These are phyloP conservation scores for Warburgia ugandensis DNA, from an alignment of 164 flowering plant genomes.

Conservation along the genomic window DNA sequence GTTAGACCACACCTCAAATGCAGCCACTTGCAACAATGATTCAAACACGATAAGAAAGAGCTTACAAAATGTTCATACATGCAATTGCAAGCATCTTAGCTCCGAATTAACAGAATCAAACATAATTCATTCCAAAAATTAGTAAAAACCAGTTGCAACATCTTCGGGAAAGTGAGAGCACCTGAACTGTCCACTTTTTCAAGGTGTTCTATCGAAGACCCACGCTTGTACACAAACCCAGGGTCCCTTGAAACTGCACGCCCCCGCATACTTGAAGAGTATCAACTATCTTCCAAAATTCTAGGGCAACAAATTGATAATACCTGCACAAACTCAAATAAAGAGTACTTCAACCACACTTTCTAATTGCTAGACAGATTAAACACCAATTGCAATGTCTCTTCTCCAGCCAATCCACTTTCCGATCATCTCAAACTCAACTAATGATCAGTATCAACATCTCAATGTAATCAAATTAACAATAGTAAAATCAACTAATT, in stretches of 20 bases:
- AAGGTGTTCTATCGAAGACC: slow-evolving; percentile 36
- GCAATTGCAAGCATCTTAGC: not conserved
- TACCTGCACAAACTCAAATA: too few relatives aligned
- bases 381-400: too few relatives aligned
- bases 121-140: not conserved
- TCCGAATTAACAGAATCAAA: not conserved
- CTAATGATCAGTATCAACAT: too few relatives aligned
- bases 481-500: too few relatives aligned
- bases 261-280: slow-evolving; percentile 32
- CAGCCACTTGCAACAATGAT: not conserved
- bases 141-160: not conserved
- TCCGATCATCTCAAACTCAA: too few relatives aligned
- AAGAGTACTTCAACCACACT: too few relatives aligned
- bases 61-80: not conserved
- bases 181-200: slow-evolving; percentile 44
- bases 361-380: too few relatives aligned
- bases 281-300: too few relatives aligned
- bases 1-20: not conserved
- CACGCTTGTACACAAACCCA: slow-evolving; percentile 37
- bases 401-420: too few relatives aligned
- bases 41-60: not conserved
- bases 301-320: too few relatives aligned
- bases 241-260: slow-evolving; percentile 34
- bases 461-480: too few relatives aligned
- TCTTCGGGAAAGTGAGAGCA: slow-evolving; percentile 5